Base-by-base conservation (phyloP, 2,329 filamentous ascomycete species). In the Trichoderma citrinoviride region DNA sequence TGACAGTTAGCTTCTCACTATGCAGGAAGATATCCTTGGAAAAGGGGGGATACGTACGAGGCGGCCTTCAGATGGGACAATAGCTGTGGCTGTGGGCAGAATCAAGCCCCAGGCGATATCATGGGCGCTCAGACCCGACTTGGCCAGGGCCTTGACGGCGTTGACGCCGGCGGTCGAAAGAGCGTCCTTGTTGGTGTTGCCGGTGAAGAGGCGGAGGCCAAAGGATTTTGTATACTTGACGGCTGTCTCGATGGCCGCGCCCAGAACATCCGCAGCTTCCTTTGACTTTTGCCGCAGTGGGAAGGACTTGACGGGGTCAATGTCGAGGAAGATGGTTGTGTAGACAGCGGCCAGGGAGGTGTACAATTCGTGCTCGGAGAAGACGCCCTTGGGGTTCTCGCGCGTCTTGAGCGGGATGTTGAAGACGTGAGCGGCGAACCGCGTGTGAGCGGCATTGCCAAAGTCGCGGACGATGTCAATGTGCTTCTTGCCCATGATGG, bases 71-170 rank as follows among this genome's bases (percentile, higher is more conserved):
- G 87, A 90, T 1, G 90, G 87, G 7, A 91, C 87, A 74, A 90
- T 84, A 1, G 87, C 85, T 4, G 83, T 83, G 0, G 87, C 86
- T 0, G 87, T 87, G 0, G 90, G 90, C 55, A 93, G 71, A 44
- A 93, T 83, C 72, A 91, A 87, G 25, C 83, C 83, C 85, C 87
- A 91, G 0, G 89, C 86, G 67, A 93, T 86, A 57, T 93, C 88
- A 25, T 87, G 81, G 3, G 82, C 78, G 60, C 80, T 85, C 65
- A 91, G 74, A 0, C 90, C 89, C 12, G 80, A 79, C 70, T 90
- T 89, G 25, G 87, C 77, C 47, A 93, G 77, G 0, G 82, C 82
- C 71, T 88, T 87, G 69, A 91, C 82, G 74, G 91, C 81, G 49
- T 87, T 82, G 19, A 82, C 81, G 2, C 91, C 91, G 66, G 90